Percentiles rank a stretch among this genome's conserved stretches.
Conservation (phyloP, 1,284 basidiomycete species). For the Papiliotrema laurentii region DNA sequence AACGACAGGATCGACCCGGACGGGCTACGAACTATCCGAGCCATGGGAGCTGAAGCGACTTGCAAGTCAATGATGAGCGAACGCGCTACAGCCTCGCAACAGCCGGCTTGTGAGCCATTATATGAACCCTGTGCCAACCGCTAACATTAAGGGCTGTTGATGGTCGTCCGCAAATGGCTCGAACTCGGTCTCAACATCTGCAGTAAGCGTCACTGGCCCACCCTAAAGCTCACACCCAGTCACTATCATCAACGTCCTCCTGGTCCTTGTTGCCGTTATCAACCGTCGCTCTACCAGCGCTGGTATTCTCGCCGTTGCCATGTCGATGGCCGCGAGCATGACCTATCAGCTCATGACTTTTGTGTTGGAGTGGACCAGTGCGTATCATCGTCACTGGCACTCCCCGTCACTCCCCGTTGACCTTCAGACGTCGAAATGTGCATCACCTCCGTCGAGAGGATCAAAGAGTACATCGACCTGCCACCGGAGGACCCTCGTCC, state of each 20-base stretch:
- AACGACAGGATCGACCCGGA: slow-evolving; percentile 14
- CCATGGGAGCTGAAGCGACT: slow-evolving; percentile 11
- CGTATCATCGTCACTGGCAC: not conserved
- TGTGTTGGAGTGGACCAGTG: slow-evolving; percentile 17
- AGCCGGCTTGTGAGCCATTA: slow-evolving; percentile 13
- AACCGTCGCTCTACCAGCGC: slow-evolving; percentile 8
- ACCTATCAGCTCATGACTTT: not conserved
- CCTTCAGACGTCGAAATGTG: slow-evolving; percentile 16
- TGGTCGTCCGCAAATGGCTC: slow-evolving; percentile 17
- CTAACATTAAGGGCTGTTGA: slow-evolving; percentile 10
- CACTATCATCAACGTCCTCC: slow-evolving; percentile 12
- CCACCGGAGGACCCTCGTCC: slow-evolving; percentile 58
- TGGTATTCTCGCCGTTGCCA: slow-evolving; percentile 17
- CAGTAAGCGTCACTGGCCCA: not conserved
- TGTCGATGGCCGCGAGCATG: slow-evolving; percentile 11
- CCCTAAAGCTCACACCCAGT: slow-evolving; percentile 3
- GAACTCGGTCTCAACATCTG: slow-evolving; percentile 15
- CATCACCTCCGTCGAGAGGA: slow-evolving; percentile 71
- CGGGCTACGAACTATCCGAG: slow-evolving; percentile 18
- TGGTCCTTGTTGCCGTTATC: slow-evolving; percentile 15
- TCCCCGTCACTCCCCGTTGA: not conserved
- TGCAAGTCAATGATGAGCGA: slow-evolving; percentile 11
- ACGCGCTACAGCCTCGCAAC: slow-evolving; percentile 14
- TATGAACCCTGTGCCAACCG: not conserved
- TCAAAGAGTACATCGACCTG: slow-evolving; percentile 78